These are phyloP conservation scores for Uronychia setigera DNA, from an alignment of 73 alveolate genomes.

Conservation along the genomic window DNA sequence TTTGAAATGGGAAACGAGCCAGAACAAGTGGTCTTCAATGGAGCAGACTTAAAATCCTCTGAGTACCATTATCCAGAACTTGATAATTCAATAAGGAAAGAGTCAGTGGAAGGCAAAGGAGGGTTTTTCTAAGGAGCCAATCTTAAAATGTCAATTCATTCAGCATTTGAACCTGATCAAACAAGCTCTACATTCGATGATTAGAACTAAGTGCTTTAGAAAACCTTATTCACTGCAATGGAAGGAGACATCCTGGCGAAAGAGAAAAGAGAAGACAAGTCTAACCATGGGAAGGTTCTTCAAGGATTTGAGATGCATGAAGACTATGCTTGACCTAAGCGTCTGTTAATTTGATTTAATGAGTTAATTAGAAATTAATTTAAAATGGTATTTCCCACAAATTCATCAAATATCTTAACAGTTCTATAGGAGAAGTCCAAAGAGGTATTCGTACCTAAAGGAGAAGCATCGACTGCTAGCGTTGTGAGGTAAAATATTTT, in stretches of 20 bases:
- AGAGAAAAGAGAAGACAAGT: not conserved
- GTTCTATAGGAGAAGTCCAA: not conserved
- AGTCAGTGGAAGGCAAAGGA: no score
- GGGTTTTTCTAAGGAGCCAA: no score
- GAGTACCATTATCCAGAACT: no score
- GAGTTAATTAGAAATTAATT: not conserved
- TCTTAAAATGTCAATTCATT: no score
- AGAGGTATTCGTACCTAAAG: constrained; percentile 4
- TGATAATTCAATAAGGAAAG: no score
- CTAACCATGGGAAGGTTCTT: constrained; percentile 8
- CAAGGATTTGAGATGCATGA: not conserved
- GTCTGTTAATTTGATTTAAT: not conserved
- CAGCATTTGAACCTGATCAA: no score
- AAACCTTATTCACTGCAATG: not conserved
- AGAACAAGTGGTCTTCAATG: no score
- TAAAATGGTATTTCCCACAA: not conserved
- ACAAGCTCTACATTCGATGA: no score
- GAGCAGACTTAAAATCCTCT: no score
- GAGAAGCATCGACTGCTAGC: constrained; percentile 37
- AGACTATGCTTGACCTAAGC: not conserved
- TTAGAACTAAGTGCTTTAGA: no score
- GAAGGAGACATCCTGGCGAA: not conserved
- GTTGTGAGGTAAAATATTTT: constrained; percentile 16
- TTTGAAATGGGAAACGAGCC: no score
- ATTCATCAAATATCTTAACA: no score